phyloP scores from a whole-genome alignment of 441 rosid species.

The Bocquillonia castaneifolia region DNA sequence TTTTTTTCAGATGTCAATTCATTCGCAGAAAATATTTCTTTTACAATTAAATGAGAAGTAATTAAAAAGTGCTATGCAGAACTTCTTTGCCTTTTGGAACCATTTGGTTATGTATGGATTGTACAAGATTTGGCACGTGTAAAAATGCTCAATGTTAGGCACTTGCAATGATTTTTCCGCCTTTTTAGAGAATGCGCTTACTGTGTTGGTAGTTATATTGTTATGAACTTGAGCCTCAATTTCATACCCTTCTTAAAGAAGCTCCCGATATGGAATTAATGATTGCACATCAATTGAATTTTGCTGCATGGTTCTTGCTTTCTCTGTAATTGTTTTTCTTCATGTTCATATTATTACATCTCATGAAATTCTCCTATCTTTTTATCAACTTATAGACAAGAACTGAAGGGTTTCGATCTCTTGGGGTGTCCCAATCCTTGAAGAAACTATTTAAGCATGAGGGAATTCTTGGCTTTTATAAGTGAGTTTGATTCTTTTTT shows the following conservation, averaged over 20 bases:
- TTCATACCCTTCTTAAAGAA: not conserved
- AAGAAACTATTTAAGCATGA: constrained; percentile 74
- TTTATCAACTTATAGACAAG: constrained; percentile 54
- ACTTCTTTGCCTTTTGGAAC: not conserved
- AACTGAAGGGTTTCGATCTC: constrained; percentile 70
- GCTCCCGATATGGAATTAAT: not conserved
- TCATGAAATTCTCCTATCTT: not conserved
- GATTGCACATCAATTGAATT: not conserved
- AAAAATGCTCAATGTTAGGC: not conserved
- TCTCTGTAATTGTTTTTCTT: constrained; percentile 9
- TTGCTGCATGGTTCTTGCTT: not conserved
- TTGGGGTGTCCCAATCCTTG: constrained; percentile 65
- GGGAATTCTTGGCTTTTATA: constrained; percentile 79
- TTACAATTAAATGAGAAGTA: not conserved
- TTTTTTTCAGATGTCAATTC: no score
- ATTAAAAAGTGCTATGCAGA: not conserved
- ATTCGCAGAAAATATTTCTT: not conserved
- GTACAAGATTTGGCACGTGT: not conserved
- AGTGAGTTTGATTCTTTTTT: constrained; percentile 39
- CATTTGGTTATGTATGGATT: not conserved
- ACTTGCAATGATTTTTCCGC: not conserved
- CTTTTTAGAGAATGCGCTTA: not conserved
- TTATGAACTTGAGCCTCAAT: not conserved
- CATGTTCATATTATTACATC: not conserved
- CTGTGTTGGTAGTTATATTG: not conserved